phyloP scores from a whole-genome alignment of 345 rosid species.

The Eutrema yunnanense region DNA sequence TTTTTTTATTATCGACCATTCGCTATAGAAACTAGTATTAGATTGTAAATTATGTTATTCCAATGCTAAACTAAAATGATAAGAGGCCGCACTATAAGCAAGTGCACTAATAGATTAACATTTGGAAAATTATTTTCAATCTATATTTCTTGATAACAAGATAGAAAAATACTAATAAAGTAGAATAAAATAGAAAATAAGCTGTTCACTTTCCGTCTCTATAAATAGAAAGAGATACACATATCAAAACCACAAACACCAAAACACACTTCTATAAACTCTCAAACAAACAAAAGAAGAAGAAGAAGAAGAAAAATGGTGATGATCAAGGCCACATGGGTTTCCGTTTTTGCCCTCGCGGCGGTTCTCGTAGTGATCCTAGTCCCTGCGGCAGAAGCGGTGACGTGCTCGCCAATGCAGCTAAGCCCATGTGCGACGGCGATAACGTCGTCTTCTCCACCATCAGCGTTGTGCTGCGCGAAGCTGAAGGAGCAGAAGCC shows the following conservation, averaged over 20 bases:
- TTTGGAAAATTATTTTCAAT: not conserved
- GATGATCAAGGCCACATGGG: slow-evolving; percentile 42
- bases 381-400: slow-evolving; percentile 46
- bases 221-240: slow-evolving; percentile 43
- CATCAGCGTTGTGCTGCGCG: slow-evolving; percentile 61
- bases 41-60: not conserved
- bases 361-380: slow-evolving; percentile 36
- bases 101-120: not conserved
- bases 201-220: slow-evolving; percentile 31
- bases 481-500: slow-evolving; percentile 85
- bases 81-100: slow-evolving; percentile 19
- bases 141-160: not conserved
- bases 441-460: slow-evolving; percentile 62
- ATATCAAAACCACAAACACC: slow-evolving; percentile 3
- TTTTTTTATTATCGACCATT: not conserved
- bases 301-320: not conserved
- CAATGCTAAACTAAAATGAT: not conserved
- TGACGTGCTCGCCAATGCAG: slow-evolving; percentile 69
- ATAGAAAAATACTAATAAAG: not conserved
- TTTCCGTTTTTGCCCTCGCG: slow-evolving; percentile 33
- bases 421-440: slow-evolving; percentile 82
- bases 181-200: slow-evolving; percentile 1
- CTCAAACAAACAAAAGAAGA: slow-evolving; percentile 16
- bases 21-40: not conserved
- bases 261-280: slow-evolving; percentile 4